phyloP scores from a whole-genome alignment of 768 basidiomycete genomes.

The Gelatoporia subvermispora region DNA sequence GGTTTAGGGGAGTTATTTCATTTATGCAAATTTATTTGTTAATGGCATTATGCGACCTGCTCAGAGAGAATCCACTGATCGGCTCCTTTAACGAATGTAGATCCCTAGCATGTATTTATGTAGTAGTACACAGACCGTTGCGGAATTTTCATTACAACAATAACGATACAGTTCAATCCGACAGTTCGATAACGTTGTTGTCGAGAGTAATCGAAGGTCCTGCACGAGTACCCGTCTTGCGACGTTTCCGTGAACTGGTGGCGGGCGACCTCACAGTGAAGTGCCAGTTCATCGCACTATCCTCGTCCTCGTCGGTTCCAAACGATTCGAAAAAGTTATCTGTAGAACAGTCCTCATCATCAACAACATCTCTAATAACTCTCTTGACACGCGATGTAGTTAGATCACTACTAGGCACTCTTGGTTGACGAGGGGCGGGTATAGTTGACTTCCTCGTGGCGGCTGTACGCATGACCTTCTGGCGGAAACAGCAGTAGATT shows the following conservation, averaged over 20 bases:
- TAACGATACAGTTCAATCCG: conserved; percentile 11
- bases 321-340: conserved; percentile 1
- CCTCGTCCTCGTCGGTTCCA: conserved; percentile 1
- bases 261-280: neutral
- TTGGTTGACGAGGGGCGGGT: neutral
- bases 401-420: neutral
- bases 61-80: no score
- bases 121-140: conserved; percentile 3
- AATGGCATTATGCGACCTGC: no score
- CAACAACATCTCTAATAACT: neutral
- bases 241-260: no score
- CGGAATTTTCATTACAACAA: conserved; percentile 30
- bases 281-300: neutral
- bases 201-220: conserved; percentile 7
- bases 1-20: no score
- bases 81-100: neutral
- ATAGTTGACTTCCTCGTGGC: conserved; percentile 6
- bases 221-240: no score
- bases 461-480: conserved; percentile 16
- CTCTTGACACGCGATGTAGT: neutral
- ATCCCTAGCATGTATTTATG: conserved; percentile 2
- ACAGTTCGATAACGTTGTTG: conserved; percentile 40
- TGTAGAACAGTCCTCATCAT: conserved; percentile 2
- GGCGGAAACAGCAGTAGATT: conserved; percentile 40
- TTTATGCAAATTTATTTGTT: no score